These are phyloP conservation scores for Tulasnella sp. DNA, from an alignment of 768 basidiomycete species.

Conservation along the genomic window DNA sequence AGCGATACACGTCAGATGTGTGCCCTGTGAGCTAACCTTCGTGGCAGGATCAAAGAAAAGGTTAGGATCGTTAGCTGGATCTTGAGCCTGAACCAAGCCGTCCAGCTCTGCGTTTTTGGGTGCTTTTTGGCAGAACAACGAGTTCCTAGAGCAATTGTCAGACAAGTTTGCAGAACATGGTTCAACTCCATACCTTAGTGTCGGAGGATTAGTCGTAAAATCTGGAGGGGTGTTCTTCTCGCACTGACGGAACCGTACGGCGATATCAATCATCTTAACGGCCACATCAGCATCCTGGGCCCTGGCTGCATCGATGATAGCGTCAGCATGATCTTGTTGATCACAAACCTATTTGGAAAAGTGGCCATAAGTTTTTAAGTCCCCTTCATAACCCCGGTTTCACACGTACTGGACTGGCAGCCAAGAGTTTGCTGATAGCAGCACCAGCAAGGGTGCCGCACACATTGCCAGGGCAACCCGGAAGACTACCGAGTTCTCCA, in stretches of 20 bases:
- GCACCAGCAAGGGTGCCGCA: neutral
- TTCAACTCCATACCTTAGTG: too few relatives aligned
- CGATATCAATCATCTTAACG: conserved; percentile 13
- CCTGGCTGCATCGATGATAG: conserved; percentile 3
- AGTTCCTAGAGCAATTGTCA: conserved; percentile 44
- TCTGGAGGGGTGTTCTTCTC: conserved; percentile 8
- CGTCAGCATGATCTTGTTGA: conserved; percentile 1
- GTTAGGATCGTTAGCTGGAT: conserved; percentile 25
- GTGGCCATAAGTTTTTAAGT: neutral
- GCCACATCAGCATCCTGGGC: conserved; percentile 4
- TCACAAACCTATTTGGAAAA: neutral
- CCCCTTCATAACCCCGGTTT: neutral
- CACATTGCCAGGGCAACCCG: neutral
- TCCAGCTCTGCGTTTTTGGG: conserved; percentile 40
- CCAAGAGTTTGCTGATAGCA: neutral
- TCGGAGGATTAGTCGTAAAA: conserved; percentile 34
- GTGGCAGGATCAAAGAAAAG: conserved; percentile 4
- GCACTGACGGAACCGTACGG: neutral
- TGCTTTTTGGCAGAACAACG: conserved; percentile 44
- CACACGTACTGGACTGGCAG: neutral
- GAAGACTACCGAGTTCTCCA: neutral
- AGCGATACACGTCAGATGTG: too few relatives aligned
- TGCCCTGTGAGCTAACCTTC: too few relatives aligned
- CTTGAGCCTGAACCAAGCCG: conserved; percentile 46
- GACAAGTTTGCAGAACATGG: conserved; percentile 45